Base-by-base conservation (phyloP, 2,329 filamentous ascomycete genomes). In the Juglanconis sp. region DNA sequence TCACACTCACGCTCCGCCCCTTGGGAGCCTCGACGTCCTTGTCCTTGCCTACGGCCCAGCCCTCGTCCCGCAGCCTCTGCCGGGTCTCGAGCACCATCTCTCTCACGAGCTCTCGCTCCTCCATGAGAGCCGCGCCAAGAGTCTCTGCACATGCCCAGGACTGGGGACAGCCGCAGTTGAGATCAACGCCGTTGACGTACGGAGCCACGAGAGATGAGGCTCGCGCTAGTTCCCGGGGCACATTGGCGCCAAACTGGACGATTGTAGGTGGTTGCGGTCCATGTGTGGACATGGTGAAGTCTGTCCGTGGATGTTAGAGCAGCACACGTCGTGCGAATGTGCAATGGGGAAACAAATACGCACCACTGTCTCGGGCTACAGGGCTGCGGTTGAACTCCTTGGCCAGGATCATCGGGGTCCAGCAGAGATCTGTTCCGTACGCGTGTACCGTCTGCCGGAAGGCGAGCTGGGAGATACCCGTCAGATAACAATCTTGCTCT, bases 141-240 rank as follows among this genome's bases (percentile, higher is more conserved):
- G 79, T 84, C 70, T 87, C 85, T 47, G 86, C 83, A 67, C 88
- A 88, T 0, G 88, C 87, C 88, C 88, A 90, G 5, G 83, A 83
- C 72, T 91, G 88, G 7, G 88, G 88, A 68, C 88, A 91, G 10
- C 88, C 88, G 71, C 88, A 91, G 74, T 90, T 90, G 46, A 90
- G 77, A 67, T 90, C 86, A 3, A 90, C 81, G 64, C 88, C 88
- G 66, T 81, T 81, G 56, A 84, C 82, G 69, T 77, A 84, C 2
- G 87, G 87, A 0, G 80, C 82, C 2, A 85, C 84, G 52, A 90
- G 79, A 30, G 81, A 77, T 0, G 87, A 81, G 10, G 87, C 86
- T 35, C 87, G 80, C 13, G 84, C 78, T 49, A 90, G 78, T 69
- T 91, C 88, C 3, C 78, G 68, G 6, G 87, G 80, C 4, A 78